Base-by-base conservation (phyloP, 345 rosid species). In the Firmiana major region DNA sequence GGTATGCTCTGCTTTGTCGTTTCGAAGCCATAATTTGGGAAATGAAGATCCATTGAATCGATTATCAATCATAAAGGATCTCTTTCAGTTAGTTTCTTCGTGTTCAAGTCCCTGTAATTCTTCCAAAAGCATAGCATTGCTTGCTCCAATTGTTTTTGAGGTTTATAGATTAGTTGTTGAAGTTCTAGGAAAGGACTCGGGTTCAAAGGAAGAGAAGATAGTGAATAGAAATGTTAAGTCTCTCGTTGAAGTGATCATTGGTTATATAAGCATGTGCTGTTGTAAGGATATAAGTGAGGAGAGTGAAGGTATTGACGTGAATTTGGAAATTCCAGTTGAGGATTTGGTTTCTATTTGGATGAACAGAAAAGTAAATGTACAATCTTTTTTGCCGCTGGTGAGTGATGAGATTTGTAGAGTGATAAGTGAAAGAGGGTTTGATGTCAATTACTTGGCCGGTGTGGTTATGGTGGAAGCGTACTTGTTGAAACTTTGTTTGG, bases 401-500 rank as follows among this genome's bases (percentile, higher is more conserved):
- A 79, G 79, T 67, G 42, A 73, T 77, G 83, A 83, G 46, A 79
- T 82, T 11, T 65, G 59, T 26, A 77, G 54, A 77, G 82, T 62
- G 63, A 62, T 85, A 57, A 10, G 66, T 69, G 81, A 59, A 72
- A 79, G 81, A 75, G 62, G 55, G 49, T 74, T 76, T n/a, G 84
- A 73, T 81, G 85, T 87, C 77, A 74, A 77, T 72, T 76, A 81
- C 71, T 76, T 90, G 79, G 89, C 84, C 2, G 90, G 94, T 64
- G 76, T 83, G 24, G 92, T 90, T 66, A 26, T 79, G 59, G 80
- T 36, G 3, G 92, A 90, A 81, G 74, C 79, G 7, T 87, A 88
- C 74, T 79, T 86, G 86, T 80, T 90, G 88, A 87, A 87, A 63
- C 49, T 90, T 73, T 86, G 86, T 77, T 72, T 87, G 78, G 81